These are phyloP conservation scores for Yamadazyma insecticola DNA, from an alignment of 805 yeast genomes.

Conservation along the genomic window DNA sequence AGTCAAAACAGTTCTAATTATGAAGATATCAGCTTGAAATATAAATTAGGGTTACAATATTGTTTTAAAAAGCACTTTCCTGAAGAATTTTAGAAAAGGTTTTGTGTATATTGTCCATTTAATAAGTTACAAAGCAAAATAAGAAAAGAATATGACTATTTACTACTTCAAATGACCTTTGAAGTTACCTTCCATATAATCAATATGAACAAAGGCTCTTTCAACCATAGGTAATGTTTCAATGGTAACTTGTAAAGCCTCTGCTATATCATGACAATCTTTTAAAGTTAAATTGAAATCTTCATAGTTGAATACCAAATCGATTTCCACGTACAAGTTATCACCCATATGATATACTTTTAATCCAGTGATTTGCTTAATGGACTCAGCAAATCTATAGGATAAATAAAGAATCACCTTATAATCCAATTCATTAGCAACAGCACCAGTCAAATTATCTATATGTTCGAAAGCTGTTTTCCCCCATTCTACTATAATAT, in stretches of 20 bases:
- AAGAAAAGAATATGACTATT: not conserved
- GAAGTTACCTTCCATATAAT: constrained; percentile 47
- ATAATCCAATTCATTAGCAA: constrained; percentile 57
- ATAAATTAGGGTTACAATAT: constrained; percentile 19
- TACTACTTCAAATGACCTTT: constrained; percentile 30
- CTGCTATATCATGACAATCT: constrained; percentile 78
- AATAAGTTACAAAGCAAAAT: constrained; percentile 1
- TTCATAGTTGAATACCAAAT: constrained; percentile 48
- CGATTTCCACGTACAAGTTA: constrained; percentile 70
- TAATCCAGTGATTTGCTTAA: constrained; percentile 58
- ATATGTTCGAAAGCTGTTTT: constrained; percentile 66
- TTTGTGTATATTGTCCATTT: no score
- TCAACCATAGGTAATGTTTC: constrained; percentile 76
- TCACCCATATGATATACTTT: constrained; percentile 80
- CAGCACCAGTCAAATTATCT: constrained; percentile 69
- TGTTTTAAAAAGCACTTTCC: constrained; percentile 8
- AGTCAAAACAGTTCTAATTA: constrained; percentile 21
- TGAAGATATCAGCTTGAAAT: constrained; percentile 27
- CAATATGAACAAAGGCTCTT: constrained; percentile 78
- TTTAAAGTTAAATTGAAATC: constrained; percentile 48
- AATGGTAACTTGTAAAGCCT: constrained; percentile 73
- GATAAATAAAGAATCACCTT: constrained; percentile 66
- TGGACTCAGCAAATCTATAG: constrained; percentile 62
- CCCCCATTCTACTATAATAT: constrained; percentile 63
- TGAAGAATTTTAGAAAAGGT: no score